These are phyloP conservation scores for Paramecium tetraurelia DNA, from an alignment of 73 alveolate species.

Conservation along the genomic window DNA sequence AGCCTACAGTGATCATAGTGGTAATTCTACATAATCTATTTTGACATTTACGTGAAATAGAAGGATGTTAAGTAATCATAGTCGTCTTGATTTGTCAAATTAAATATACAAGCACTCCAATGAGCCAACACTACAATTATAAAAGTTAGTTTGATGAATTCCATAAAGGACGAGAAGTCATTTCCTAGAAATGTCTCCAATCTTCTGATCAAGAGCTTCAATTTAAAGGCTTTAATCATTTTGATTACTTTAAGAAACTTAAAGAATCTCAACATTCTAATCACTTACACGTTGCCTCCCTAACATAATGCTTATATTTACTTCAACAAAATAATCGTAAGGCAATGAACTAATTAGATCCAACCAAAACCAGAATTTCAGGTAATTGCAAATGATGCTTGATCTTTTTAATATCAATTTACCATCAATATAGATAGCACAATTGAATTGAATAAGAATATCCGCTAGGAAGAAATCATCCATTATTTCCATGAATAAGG, in stretches of 20 bases:
- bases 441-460: neutral
- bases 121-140: constrained; percentile 14
- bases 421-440: constrained; percentile 35
- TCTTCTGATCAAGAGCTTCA: neutral
- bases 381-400: neutral
- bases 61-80: constrained; percentile 20
- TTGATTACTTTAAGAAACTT: neutral
- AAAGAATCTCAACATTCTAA: constrained; percentile 10
- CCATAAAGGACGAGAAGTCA: neutral
- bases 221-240: constrained; percentile 15
- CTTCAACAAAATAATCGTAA: neutral
- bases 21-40: constrained; percentile 83
- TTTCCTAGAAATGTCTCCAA: neutral
- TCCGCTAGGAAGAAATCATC: constrained; percentile 11
- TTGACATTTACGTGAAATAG: constrained; percentile 61
- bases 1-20: constrained; percentile 95
- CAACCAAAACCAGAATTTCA: constrained; percentile 64
- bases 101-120: constrained; percentile 43
- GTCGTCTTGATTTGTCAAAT: neutral
- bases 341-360: constrained; percentile 58
- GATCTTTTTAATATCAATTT: neutral
- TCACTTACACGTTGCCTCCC: neutral
- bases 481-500: neutral
- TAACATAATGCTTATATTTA: neutral
- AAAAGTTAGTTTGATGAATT: neutral